Percentiles rank a stretch among this genome's conserved stretches.
Evolutionary conservation across 179 eudicot species (phyloP).

Genomic region (Silene coronaria): DNA sequence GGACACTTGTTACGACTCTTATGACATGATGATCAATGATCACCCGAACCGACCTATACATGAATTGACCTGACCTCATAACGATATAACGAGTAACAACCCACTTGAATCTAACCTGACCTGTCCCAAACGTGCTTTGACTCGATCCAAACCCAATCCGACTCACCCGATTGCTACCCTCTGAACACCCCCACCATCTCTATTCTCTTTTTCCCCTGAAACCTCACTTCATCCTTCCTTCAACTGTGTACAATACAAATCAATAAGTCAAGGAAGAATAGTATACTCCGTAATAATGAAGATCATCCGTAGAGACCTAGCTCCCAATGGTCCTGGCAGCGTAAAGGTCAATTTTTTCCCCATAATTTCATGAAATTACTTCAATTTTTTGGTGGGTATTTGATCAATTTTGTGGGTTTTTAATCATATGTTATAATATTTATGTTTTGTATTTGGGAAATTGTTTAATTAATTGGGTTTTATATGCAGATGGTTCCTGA

Average conservation of each 20-base stretch:
- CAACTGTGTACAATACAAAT: not conserved
- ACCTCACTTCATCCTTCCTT: not conserved
- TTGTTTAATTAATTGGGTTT: slow-evolving; percentile 1
- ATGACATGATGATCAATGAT: too few species aligned
- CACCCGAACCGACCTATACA: too few species aligned
- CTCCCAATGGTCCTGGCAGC: slow-evolving; percentile 68
- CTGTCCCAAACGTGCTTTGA: too few species aligned
- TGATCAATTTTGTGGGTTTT: not conserved
- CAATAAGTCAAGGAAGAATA: not conserved
- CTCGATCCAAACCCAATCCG: too few species aligned
- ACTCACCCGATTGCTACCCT: too few species aligned
- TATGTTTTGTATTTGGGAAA: not conserved
- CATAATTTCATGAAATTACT: not conserved
- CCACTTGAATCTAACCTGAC: too few species aligned
- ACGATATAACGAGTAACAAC: too few species aligned
- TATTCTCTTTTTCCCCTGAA: not conserved
- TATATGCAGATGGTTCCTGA: slow-evolving; percentile 68
- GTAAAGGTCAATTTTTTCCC: slow-evolving; percentile 49
- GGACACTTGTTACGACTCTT: too few species aligned
- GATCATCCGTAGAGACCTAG: slow-evolving; percentile 56
- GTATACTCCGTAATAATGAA: slow-evolving; percentile 39
- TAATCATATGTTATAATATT: not conserved
- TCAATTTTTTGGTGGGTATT: not conserved
- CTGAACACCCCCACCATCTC: too few species aligned
- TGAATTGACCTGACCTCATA: too few species aligned